These are phyloP conservation scores for Fusarium xylarioides DNA, from an alignment of 2,329 filamentous ascomycete species.

Conservation along the genomic window DNA sequence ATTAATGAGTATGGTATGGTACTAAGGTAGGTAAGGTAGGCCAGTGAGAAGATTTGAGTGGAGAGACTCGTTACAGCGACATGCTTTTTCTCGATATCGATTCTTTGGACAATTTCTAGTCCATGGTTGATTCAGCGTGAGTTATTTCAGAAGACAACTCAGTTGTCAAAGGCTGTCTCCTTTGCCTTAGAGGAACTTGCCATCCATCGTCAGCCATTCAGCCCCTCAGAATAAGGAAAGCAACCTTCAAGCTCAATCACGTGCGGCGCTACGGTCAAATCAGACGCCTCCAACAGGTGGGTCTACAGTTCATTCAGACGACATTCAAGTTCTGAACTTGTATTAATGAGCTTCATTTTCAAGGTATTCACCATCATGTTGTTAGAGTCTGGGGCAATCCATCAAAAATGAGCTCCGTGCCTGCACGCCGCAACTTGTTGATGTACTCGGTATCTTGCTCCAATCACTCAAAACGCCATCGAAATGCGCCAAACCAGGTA, in stretches of 20 bases:
- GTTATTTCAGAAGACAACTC: constrained; percentile 22
- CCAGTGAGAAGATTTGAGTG: constrained; percentile 20
- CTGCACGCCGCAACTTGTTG: not conserved
- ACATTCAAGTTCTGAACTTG: constrained; percentile 15
- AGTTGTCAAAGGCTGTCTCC: constrained; percentile 30
- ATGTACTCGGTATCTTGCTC: not conserved
- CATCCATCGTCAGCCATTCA: constrained; percentile 40
- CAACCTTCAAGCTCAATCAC: constrained; percentile 37
- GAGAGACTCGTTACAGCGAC: constrained; percentile 15
- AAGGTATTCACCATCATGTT: not conserved
- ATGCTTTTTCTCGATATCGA: constrained; percentile 14
- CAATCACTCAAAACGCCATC: not conserved
- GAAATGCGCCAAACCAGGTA: constrained; percentile 15
- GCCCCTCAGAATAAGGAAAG: constrained; percentile 43
- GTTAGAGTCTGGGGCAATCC: not conserved
- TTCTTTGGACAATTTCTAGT: constrained; percentile 18
- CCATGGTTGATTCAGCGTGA: constrained; percentile 21
- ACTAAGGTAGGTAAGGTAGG: not conserved
- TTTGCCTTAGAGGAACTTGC: constrained; percentile 38
- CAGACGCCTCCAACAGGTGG: constrained; percentile 32
- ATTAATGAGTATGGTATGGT: constrained; percentile 8
- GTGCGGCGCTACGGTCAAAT: constrained; percentile 38
- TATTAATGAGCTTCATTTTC: constrained; percentile 19
- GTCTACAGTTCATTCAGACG: constrained; percentile 31
- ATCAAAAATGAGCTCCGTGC: not conserved